Base-by-base conservation (phyloP, 768 basidiomycete genomes). In the Termitomyces heimii region DNA sequence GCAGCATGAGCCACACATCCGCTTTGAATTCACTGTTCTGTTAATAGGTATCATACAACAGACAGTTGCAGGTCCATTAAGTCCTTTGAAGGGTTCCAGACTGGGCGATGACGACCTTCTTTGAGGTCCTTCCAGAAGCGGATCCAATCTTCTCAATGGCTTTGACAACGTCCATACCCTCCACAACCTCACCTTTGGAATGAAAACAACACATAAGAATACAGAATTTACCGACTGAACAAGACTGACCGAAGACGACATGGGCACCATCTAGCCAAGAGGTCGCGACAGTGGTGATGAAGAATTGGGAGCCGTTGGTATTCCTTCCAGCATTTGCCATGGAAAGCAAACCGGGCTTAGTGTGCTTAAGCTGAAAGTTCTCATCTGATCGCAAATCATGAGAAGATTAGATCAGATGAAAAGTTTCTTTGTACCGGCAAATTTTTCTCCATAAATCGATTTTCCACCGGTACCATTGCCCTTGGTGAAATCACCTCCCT, bases 301-400 rank as follows among this genome's bases (percentile, higher is more conserved):
- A 94, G 82, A 95, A 94, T 71, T 81, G 83, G 20, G 83, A 89
- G 14, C 89, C 92, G 67, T 95, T 95, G 62, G 93, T 94, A 76
- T 92, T 85, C 67, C 71, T 73, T 32, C 86, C 88, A 5, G 86
- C 81, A 66, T 94, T 94, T 24, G 92, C 92, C 86, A 89, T 89
- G 53, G 86, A 88, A 40, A 90, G 75, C 47, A 87, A 67, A 52
- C 83, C 83, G 24, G 77, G 79, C 66, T 85, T 87, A 58, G 71
- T 78, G 78, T 97, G 94, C 72, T 83, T 86, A 59, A 84, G 67
- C 61, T 75, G 64, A 71, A 92, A 90, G 79, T 94, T 95, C 75
- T 96, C 94, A 65, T 96, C 94, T 82, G 68, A 35, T 52, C 28
- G 48, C 12, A 57, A 8, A 34, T 26, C 16, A 39, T n/a, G 55